A percentile compares a stretch with the other conserved stretches of the same genome.
Conservation (phyloP, 495 filamentous ascomycete species). For the Haplographium delicatum region DNA sequence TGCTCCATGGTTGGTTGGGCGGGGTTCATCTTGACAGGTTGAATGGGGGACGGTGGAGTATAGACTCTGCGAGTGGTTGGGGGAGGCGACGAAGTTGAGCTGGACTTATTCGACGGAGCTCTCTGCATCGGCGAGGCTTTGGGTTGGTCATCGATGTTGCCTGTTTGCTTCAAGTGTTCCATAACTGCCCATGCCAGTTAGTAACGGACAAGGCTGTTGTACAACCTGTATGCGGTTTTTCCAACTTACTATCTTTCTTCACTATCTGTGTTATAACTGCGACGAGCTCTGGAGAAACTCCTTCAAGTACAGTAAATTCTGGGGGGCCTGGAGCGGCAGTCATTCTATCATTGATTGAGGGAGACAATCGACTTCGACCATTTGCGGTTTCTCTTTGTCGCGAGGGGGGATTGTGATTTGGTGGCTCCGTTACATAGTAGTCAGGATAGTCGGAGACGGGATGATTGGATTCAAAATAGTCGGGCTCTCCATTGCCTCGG, state of each 20-base stretch:
- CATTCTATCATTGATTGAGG: constrained; percentile 15
- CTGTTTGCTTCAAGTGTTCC: constrained; percentile 25
- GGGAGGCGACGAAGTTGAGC: constrained; percentile 24
- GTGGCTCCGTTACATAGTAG: constrained; percentile 16
- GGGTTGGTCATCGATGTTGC: constrained; percentile 13
- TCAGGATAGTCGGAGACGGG: constrained; percentile 13
- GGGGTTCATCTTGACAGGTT: constrained; percentile 1
- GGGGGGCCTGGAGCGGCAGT: constrained; percentile 3
- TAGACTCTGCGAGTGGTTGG: constrained; percentile 19
- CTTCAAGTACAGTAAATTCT: constrained; percentile 6
- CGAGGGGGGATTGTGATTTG: constrained; percentile 6
- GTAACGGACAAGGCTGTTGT: constrained; percentile 3
- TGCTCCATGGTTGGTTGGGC: constrained; percentile 12
- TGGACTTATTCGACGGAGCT: constrained; percentile 18
- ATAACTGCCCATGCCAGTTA: constrained; percentile 14
- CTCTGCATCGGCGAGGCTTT: constrained; percentile 15
- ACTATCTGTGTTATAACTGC: constrained; percentile 22
- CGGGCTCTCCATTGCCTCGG: constrained; percentile 15
- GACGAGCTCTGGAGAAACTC: constrained; percentile 24
- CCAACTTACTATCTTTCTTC: constrained; percentile 21
- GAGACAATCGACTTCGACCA: constrained; percentile 11
- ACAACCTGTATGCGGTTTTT: neutral
- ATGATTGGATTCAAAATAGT: constrained; percentile 13
- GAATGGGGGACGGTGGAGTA: constrained; percentile 23
- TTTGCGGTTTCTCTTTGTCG: constrained; percentile 4